These are phyloP conservation scores for Xylaria venustula DNA, from an alignment of 495 filamentous ascomycete species.

Conservation along the genomic window DNA sequence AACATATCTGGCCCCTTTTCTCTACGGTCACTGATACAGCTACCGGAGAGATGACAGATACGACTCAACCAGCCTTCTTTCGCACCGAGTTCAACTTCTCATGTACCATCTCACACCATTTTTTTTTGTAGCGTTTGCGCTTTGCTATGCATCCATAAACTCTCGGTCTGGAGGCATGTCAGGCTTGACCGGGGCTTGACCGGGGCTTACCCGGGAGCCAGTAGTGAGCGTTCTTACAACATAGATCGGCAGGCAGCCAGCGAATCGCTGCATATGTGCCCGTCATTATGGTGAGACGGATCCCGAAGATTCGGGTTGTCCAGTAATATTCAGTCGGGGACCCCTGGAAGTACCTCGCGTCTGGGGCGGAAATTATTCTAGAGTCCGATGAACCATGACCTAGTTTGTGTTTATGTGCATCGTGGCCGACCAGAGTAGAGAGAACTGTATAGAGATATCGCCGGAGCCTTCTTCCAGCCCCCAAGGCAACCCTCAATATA, in stretches of 20 bases:
- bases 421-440: neutral
- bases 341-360: neutral
- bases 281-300: neutral
- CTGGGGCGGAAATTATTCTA: neutral
- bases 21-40: too few relatives aligned
- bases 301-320: neutral
- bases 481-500: neutral
- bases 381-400: neutral
- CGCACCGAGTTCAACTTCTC: too few relatives aligned
- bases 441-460: too few relatives aligned
- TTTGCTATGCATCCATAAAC: neutral
- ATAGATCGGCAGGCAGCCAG: neutral
- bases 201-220: neutral
- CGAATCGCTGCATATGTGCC: neutral
- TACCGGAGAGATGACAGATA: too few relatives aligned
- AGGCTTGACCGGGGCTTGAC: neutral
- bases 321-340: neutral
- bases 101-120: too few relatives aligned
- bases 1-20: too few relatives aligned
- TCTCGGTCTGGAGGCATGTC: slow-evolving; percentile 4
- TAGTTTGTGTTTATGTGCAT: neutral
- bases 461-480: slow-evolving; percentile 8
- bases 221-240: neutral
- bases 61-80: too few relatives aligned
- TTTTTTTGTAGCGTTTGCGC: neutral